Base-by-base conservation (phyloP, 352 stramenopile genomes). In the Globisporangium rhizosaccharum region DNA sequence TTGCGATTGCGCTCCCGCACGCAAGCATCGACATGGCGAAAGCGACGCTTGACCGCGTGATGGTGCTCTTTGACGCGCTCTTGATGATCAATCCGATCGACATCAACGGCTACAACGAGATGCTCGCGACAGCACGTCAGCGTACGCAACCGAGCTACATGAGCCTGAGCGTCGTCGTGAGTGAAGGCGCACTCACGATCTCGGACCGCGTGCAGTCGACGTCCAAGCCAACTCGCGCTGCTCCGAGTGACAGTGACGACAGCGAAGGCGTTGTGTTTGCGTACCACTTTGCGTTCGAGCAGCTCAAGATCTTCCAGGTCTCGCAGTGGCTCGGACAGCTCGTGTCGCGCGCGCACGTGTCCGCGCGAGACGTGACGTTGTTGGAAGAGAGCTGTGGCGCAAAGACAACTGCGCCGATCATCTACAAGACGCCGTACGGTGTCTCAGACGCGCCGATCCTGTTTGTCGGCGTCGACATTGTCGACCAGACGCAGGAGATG, bases 81-180 rank as follows among this genome's bases (percentile, higher is more conserved):
- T 55, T 95, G 60, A 87, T 89, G 75, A 95, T 95, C 50, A 94
- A 92, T 59, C 86, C 86, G 1, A 87, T 94, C 41, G 86, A 95
- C 59, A 73, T 95, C 56, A 85, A 91, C 28, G 83, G 67, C 14
- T 82, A 90, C 61, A 92, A 92, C 39, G 72, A 90, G 51, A 78
- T 88, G 67, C 70, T 92, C 48, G 67, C 70, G 39, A 76, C 68
- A 44, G 68, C 79, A 45, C 69, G 76, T 10, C 82, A 75, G 53
- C 79, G 79, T 17, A 63, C 88, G 20, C 75, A 82, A 26, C 80
- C 82, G 20, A 92, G 75, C 62, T 91, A 88, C 62, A 92, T 95
- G 82, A 83, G 67, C 42, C 52, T 93, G 12, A 82, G 82, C 12
- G 65, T 95, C 18, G 67, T 70, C 20, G 46, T 94, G 3, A 60